Evolutionary conservation across 768 basidiomycete species (phyloP), one percentile per base, ranked within the genome.

Genomic region (Clathrus columnatus): DNA sequence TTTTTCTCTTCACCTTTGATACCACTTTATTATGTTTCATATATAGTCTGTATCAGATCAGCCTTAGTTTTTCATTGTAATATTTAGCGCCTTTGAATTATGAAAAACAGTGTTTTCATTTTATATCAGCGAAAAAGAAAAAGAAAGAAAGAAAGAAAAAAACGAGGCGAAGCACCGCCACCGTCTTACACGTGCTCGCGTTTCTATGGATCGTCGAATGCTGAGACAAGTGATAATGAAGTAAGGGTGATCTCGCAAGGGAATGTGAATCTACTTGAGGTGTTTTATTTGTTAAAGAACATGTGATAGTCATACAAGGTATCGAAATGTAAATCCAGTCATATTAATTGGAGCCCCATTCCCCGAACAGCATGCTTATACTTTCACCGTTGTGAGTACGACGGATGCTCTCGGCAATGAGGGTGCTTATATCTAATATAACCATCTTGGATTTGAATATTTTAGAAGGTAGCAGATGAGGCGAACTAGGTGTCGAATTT

Each of bases 371-470:
- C 30, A 92, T 67, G 60, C 87, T 90, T 64, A 94, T 92, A 59
- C 89, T 91, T 72, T 94, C 91, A 56, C 92, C 91, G 59, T 94
- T 94, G 68, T 94, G 91, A 2, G 90, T 93, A 58, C 95, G 78
- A 42, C 96, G 84, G 54, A 99, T 96, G 61, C 90, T 92, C 74
- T 99, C 96, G 5, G 96, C 89, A 61, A 99, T 84, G 32, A 89
- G 91, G 24, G 90, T 81, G 65, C 85, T 88, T 64, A 98, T 81
- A 70, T 99, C 96, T 63, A 99, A 82, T 7, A 87, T 85, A 62
- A 87, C 80, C 52, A 99, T 75, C 68, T 96, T 97, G 29, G 80
- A 74, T 63, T 36, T 84, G 84, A 28, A 67, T 64, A 2, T 62
- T 70, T 61, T 79, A 73, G 61, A 26, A n/a, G 54, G 54, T 23